Evolutionary conservation across 352 stramenopile species (phyloP).

Genomic region (Thraustochytrium striatum): DNA sequence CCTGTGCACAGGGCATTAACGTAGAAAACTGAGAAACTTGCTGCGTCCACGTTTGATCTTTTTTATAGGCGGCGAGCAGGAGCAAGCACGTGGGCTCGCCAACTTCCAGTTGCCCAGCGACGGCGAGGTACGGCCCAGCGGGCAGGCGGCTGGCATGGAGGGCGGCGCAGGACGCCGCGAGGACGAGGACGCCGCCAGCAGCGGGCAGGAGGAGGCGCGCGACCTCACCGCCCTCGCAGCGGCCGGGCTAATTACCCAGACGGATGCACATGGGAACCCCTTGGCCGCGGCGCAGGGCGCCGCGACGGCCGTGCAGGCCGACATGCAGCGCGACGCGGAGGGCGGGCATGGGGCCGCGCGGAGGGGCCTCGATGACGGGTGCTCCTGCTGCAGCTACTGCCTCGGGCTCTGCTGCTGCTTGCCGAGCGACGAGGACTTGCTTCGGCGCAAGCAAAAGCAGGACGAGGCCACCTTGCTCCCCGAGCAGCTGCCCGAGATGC

Average conservation of each 20-base stretch:
- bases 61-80: no score
- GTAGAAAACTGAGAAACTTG: no score
- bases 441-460: background rate
- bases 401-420: constrained; percentile 31
- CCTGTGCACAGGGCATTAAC: no score
- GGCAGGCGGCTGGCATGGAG: no score
- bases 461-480: constrained; percentile 20
- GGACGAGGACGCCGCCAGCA: background rate
- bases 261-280: constrained; percentile 18
- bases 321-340: constrained; percentile 7
- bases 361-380: background rate
- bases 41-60: no score
- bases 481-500: constrained; percentile 55
- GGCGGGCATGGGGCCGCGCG: constrained; percentile 1
- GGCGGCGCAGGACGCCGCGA: background rate
- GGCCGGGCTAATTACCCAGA: constrained; percentile 44
- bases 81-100: no score
- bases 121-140: background rate
- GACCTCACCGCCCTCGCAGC: background rate
- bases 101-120: no score
- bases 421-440: background rate
- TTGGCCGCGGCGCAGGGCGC: background rate
- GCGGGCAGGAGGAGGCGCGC: background rate
- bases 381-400: background rate
- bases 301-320: background rate